phyloP scores from a whole-genome alignment of 805 yeast species.

The Saccharomycopsis babjevae region DNA sequence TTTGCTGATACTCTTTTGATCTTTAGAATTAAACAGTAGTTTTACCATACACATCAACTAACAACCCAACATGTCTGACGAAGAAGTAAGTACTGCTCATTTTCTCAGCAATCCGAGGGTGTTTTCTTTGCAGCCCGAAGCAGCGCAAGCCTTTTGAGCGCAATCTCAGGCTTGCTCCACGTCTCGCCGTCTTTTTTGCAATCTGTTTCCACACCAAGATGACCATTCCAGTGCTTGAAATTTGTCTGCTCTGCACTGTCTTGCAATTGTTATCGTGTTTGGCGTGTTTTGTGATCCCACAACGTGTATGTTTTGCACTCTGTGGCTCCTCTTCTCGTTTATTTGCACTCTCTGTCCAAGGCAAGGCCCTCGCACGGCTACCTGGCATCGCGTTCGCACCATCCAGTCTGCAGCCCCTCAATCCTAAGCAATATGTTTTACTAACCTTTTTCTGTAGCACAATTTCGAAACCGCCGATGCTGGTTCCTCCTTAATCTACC shows the following conservation, averaged over 20 bases:
- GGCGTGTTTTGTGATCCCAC: too few species aligned
- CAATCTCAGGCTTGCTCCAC: not conserved
- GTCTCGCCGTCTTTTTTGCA: not conserved
- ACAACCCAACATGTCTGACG: conserved; percentile 22
- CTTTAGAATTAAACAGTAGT: not conserved
- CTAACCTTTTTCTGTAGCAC: conserved; percentile 42
- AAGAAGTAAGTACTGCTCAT: conserved; percentile 19
- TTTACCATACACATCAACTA: not conserved
- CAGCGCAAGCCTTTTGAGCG: too few species aligned
- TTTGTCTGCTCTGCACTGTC: too few species aligned
- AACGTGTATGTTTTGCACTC: too few species aligned
- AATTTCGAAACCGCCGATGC: conserved; percentile 97
- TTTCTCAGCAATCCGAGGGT: not conserved
- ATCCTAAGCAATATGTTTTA: not conserved
- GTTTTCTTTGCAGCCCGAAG: not conserved
- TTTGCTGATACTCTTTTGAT: not conserved
- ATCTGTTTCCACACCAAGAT: not conserved
- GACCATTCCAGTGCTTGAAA: not conserved
- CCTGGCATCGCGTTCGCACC: too few species aligned
- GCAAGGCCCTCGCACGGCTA: too few species aligned
- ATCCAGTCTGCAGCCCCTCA: too few species aligned
- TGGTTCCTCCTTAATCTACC: conserved; percentile 97
- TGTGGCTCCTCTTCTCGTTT: too few species aligned
- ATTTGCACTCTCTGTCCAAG: too few species aligned
- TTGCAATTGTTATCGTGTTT: too few species aligned